These are phyloP conservation scores for Gonapodya prolifera DNA, from an alignment of 192 early-diverging fungal genomes.

Conservation along the genomic window DNA sequence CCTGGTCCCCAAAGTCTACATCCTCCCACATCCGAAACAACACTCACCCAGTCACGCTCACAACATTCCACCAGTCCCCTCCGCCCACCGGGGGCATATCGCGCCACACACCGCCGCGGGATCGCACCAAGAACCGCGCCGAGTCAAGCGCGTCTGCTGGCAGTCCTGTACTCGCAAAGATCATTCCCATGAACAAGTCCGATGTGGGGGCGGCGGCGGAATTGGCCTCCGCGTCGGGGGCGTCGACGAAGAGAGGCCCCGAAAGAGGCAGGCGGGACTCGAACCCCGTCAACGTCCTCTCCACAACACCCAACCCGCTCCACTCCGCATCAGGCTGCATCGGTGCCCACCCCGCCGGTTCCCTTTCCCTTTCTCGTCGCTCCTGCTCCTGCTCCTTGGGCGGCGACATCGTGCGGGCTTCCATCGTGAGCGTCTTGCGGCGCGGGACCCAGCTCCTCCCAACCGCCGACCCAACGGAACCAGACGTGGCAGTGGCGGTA, in stretches of 20 bases:
- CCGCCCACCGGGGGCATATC: not conserved
- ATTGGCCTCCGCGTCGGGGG: too few species aligned
- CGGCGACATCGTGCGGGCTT: not conserved
- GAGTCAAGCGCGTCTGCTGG: not conserved
- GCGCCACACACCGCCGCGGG: not conserved
- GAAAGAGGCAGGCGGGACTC: not conserved
- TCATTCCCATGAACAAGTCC: not conserved
- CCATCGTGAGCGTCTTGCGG: not conserved
- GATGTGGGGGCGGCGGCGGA: not conserved
- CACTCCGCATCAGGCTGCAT: not conserved
- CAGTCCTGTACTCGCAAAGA: not conserved
- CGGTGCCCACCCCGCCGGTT: not conserved
- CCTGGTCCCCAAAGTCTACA: too few species aligned
- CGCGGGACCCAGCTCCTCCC: not conserved
- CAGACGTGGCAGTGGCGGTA: not conserved
- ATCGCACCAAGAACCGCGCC: not conserved
- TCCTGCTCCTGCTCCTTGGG: too few species aligned
- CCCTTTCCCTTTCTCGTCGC: not conserved
- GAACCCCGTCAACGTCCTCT: not conserved
- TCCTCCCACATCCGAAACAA: not conserved
- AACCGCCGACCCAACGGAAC: not conserved
- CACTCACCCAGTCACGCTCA: not conserved
- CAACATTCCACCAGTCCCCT: not conserved
- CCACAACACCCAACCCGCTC: not conserved
- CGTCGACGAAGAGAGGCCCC: not conserved